These are phyloP conservation scores for Ustanciosporium gigantosporum DNA, from an alignment of 1,284 basidiomycete genomes.

Conservation along the genomic window DNA sequence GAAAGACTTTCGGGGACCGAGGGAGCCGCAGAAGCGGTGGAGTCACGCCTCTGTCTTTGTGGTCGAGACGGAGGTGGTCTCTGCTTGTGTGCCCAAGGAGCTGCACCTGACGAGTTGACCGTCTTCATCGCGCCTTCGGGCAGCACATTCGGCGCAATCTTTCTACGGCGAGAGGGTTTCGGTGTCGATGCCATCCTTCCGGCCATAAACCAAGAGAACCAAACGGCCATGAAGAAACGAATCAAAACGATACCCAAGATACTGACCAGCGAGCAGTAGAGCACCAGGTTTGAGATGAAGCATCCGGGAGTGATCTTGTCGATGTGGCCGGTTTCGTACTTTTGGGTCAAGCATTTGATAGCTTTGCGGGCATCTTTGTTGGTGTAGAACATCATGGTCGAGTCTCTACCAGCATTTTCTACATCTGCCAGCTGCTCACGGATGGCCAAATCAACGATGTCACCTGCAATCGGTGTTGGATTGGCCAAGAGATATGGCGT, in stretches of 20 bases:
- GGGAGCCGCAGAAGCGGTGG: slow-evolving; percentile 14
- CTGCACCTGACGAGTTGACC: slow-evolving; percentile 83
- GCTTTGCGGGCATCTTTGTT: slow-evolving; percentile 32
- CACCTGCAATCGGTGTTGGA: slow-evolving; percentile 70
- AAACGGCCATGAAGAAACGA: slow-evolving; percentile 92
- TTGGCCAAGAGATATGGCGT: slow-evolving; percentile 80
- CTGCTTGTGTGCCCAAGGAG: slow-evolving; percentile 73
- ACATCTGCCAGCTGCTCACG: slow-evolving; percentile 70
- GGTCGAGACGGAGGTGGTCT: slow-evolving; percentile 38
- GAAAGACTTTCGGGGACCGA: slow-evolving; percentile 34
- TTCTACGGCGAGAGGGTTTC: slow-evolving; percentile 64
- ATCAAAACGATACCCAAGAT: slow-evolving; percentile 87
- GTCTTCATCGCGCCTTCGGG: slow-evolving; percentile 79
- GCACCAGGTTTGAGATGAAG: slow-evolving; percentile 84
- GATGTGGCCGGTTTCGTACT: slow-evolving; percentile 77
- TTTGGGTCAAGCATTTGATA: slow-evolving; percentile 51
- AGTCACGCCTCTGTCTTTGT: slow-evolving; percentile 25
- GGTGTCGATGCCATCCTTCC: slow-evolving; percentile 64
- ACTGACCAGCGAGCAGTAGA: slow-evolving; percentile 88
- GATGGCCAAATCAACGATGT: slow-evolving; percentile 81
- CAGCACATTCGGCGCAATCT: slow-evolving; percentile 66
- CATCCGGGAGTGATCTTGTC: slow-evolving; percentile 96
- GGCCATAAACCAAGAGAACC: slow-evolving; percentile 97
- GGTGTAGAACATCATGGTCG: slow-evolving; percentile 66
- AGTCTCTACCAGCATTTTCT: slow-evolving; percentile 76